These are phyloP conservation scores for Pichia sp. DNA, from an alignment of 1,139 yeast genomes.

Conservation along the genomic window DNA sequence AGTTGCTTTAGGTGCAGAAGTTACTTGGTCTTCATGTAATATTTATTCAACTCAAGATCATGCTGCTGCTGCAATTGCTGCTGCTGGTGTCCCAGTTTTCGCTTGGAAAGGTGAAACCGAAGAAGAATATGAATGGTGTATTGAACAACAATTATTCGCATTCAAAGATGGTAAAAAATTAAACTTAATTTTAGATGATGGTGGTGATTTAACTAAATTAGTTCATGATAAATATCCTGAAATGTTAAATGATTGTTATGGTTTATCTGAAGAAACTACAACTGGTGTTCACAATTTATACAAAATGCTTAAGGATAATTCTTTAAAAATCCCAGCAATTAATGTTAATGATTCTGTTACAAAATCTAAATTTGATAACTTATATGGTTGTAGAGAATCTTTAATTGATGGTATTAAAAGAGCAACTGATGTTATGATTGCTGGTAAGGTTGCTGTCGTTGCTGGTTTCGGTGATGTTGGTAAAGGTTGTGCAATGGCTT, in stretches of 20 bases:
- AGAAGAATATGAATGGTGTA: conserved; percentile 99
- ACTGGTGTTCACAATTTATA: conserved; percentile 99
- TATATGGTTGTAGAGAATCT: conserved; percentile 99
- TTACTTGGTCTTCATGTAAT: conserved; percentile 99
- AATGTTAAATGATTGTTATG: conserved; percentile 91
- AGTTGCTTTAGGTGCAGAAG: conserved; percentile 98
- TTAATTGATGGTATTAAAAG: conserved; percentile 98
- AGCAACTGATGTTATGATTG: conserved; percentile 99
- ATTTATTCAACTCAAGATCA: conserved; percentile 99
- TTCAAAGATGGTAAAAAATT: conserved; percentile 96
- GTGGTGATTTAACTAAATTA: conserved; percentile 97
- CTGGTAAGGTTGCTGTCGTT: conserved; percentile 98
- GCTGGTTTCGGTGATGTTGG: conserved; percentile 99
- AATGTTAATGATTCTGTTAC: conserved; percentile 99
- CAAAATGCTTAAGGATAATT: conserved; percentile 88
- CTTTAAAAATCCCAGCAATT: conserved; percentile 98
- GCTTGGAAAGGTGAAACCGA: conserved; percentile 99
- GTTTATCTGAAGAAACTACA: conserved; percentile 98
- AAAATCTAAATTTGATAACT: conserved; percentile 98
- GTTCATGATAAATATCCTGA: conserved; percentile 99
- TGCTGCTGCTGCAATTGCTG: conserved; percentile 99
- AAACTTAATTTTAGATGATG: conserved; percentile 97
- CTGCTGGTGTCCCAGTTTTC: conserved; percentile 98
- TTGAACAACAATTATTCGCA: conserved; percentile 97
- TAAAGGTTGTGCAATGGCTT: conserved; percentile 99